Evolutionary conservation across 345 rosid species (phyloP), one percentile per base, ranked within the genome.

Genomic region (Ailanthus altissimus): DNA sequence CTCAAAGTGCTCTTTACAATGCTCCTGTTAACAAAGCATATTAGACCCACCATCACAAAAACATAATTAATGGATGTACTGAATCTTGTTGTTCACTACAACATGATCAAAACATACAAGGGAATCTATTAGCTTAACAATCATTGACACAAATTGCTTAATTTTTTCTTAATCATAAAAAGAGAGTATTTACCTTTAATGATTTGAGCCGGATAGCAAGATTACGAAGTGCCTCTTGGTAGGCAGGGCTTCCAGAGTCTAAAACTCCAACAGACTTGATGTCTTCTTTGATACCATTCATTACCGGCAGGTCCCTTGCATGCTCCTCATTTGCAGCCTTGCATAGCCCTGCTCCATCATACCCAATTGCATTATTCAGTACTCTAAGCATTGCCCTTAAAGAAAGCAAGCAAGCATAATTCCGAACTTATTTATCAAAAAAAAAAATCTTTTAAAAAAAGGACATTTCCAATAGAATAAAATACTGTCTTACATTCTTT

Each of bases 211-310:
- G 90, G 56, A 81, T 73, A 10, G 86, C 81, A 58, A 91, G 90
- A 80, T 68, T 83, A 61, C 18, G 75, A 18, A 91, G 84, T 63
- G 85, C 90, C 67, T 90, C 94, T 20, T 83, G 83, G 77, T 81
- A 88, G 20, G 51, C 73, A 59, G 80, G 80, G 75, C 78, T 79
- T 2, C 86, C 91, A 42, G 84, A 76, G 6, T 90, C 86, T 65
- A 91, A 64, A 8, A 90, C 97, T 38, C 79, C 88, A 78, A 88
- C 82, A 8, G 93, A 85, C 79, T 91, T 91, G 60, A 91, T 90
- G 75, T 83, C 88, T 81, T 92, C 93, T 83, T 84, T 90, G 78
- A 90, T 90, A 46, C 94, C 94, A 80, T 90, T 90, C 91, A 90
- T 89, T 78, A 78, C 67, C 23, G 97, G 97, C 8, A 92, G 86